Conservation (phyloP, 2,329 filamentous ascomycete genomes). For the Alternaria rosae region DNA sequence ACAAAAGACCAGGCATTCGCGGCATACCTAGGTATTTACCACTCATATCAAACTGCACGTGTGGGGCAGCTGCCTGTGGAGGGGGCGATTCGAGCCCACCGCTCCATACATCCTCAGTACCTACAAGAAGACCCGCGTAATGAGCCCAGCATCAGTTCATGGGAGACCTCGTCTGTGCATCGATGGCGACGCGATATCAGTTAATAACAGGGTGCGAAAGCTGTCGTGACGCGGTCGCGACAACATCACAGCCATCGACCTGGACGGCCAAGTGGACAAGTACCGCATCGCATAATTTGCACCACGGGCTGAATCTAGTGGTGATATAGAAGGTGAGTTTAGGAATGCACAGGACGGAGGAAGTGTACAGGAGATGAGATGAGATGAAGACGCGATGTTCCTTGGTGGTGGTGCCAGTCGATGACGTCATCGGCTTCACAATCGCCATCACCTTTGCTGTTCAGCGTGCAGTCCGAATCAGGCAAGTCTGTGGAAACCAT, state of each 20-base stretch:
- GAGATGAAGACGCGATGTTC: not conserved
- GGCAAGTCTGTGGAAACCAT: not conserved
- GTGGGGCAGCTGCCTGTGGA: not conserved
- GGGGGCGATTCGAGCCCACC: not conserved
- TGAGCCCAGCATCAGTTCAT: accelerated
- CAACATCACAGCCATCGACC: not conserved
- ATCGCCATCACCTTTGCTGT: too few species aligned
- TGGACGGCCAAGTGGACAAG: accelerated
- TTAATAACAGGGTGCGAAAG: not conserved
- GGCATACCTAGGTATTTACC: not conserved
- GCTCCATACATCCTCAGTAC: not conserved
- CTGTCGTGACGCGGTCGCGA: not conserved
- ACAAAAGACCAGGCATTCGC: not conserved
- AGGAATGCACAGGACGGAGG: not conserved
- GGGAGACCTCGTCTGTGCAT: not conserved
- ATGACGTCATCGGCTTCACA: not conserved
- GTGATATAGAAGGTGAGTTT: too few species aligned
- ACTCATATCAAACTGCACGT: not conserved
- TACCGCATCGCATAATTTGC: too few species aligned
- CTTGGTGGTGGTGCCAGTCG: not conserved
- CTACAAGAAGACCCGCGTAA: not conserved
- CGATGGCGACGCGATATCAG: not conserved
- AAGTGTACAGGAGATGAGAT: not conserved
- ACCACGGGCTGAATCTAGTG: too few species aligned
- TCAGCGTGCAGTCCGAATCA: not conserved